Evolutionary conservation across 192 early-diverging fungal species (phyloP).

Genomic region (Coemansia sp.): DNA sequence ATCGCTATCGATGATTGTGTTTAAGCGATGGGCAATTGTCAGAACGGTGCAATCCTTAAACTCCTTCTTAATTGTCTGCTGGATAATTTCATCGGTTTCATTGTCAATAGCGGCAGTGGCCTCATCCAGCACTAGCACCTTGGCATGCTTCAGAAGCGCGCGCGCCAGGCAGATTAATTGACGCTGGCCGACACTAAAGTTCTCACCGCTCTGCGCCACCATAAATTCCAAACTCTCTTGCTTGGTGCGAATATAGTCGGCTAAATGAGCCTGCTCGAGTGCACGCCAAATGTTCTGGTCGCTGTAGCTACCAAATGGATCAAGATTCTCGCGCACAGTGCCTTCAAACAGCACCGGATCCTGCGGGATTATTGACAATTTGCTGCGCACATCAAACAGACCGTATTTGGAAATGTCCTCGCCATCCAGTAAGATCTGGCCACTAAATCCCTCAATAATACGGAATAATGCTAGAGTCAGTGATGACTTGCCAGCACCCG

Average conservation of each 20-base stretch:
- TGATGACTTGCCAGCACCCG: too few relatives aligned
- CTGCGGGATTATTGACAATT: conserved; percentile 84
- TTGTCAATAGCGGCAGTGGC: conserved; percentile 73
- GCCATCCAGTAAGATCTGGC: too few relatives aligned
- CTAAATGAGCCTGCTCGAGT: conserved; percentile 67
- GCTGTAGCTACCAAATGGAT: too few relatives aligned
- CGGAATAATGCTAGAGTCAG: too few relatives aligned
- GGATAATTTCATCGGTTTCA: too few relatives aligned
- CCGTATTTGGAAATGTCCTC: too few relatives aligned
- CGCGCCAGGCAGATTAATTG: conserved; percentile 72
- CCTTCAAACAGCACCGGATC: conserved; percentile 75
- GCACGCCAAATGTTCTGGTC: conserved; percentile 60
- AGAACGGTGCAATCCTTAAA: too few relatives aligned
- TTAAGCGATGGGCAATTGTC: too few relatives aligned
- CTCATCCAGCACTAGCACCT: conserved; percentile 82
- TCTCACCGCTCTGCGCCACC: conserved; percentile 47
- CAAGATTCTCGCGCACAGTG: conserved; percentile 60
- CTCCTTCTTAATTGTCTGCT: too few relatives aligned
- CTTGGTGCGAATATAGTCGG: conserved; percentile 60
- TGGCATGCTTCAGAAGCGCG: conserved; percentile 68
- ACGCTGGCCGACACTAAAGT: too few relatives aligned
- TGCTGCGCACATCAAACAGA: too few relatives aligned
- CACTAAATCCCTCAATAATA: too few relatives aligned
- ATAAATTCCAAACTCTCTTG: conserved; percentile 63
- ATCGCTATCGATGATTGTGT: conserved; percentile 71